Evolutionary conservation across 1,139 yeast genomes (phyloP).

Genomic region (Debaryomyces fabryi): DNA sequence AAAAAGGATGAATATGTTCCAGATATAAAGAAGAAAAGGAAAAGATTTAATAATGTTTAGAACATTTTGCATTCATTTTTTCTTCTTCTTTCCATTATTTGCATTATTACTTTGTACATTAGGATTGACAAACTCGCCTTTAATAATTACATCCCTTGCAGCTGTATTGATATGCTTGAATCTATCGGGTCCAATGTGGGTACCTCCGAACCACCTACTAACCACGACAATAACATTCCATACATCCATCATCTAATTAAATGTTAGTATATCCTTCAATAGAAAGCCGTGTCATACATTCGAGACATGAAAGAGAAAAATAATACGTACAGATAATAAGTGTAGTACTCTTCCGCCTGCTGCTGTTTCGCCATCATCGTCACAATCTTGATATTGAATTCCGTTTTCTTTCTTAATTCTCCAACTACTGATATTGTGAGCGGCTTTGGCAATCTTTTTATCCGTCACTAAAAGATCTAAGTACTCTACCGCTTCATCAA

Average conservation of each 20-base stretch:
- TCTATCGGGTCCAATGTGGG: conserved; percentile 87
- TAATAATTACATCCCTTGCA: conserved; percentile 80
- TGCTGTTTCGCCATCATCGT: conserved; percentile 97
- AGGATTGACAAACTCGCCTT: conserved; percentile 51
- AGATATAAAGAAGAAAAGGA: conserved; percentile 20
- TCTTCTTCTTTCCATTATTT: conserved; percentile 26
- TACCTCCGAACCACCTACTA: conserved; percentile 93
- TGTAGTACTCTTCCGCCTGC: conserved; percentile 91
- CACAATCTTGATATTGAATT: conserved; percentile 75
- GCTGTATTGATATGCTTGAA: conserved; percentile 91
- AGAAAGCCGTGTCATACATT: background rate
- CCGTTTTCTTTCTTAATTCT: conserved; percentile 61
- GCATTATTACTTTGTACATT: conserved; percentile 12
- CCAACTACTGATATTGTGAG: conserved; percentile 88
- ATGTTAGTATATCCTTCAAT: conserved; percentile 4
- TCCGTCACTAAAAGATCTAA: conserved; percentile 61
- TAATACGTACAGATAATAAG: conserved; percentile 58
- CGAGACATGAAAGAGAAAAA: background rate
- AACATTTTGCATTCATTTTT: conserved; percentile 16
- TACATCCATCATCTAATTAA: conserved; percentile 63
- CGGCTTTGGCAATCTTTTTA: conserved; percentile 64
- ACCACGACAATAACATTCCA: conserved; percentile 89
- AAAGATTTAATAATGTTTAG: conserved; percentile 11
- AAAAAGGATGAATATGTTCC: conserved; percentile 19
- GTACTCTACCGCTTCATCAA: conserved; percentile 62